Evolutionary conservation across 139 green algal genomes (phyloP), one percentile per base, ranked within the genome.

Genomic region (Limnomonas spitsbergensis): DNA sequence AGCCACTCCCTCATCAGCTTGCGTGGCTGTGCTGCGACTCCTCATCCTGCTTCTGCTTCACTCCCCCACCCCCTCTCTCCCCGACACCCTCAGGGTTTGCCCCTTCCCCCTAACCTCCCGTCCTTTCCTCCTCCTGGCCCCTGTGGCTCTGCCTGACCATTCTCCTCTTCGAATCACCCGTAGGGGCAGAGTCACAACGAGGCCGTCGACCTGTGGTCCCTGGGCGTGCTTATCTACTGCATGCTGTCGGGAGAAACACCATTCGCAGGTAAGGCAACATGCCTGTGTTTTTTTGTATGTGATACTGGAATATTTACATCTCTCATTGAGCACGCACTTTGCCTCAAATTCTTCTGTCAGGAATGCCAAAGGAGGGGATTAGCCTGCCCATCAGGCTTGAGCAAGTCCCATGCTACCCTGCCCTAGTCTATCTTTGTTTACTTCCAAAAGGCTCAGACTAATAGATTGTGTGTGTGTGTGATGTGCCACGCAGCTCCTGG

Each of bases 201-300:
- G 27, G 75, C 87, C 26, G 91, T 80, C 2, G 91, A 95, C 69
- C 83, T 83, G 67, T 95, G 91, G 91, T 79, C 86, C 0, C 83
- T 95, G 32, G 91, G 91, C 0, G 89, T 94, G 39, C 83, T 94
- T 4, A 80, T 94, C 37, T 93, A 88, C 79, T 83, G 86, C 75
- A 81, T 95, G 53, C 78, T 93, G 34, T 67, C 76, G 3, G 90
- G 91, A 9, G 35, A 82, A 38, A 85, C 84, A 1, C 87, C 85
- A 1, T 88, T 89, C 82, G 78, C 78, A 68, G 75, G 74, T 79
- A 31, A 53, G 68, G 56, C 20, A 69, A 54, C 42, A 54, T 27
- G 42, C 7, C 42, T 27, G 42, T 54, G 9, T 54, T 54, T 9
- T 6, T 54, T 9, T n/a, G n/a, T n/a, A n/a, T n/a, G n/a, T n/a